Evolutionary conservation across 1,284 basidiomycete genomes (phyloP), one percentile per base, ranked within the genome.

Genomic region (Moesziomyces aphidis): DNA sequence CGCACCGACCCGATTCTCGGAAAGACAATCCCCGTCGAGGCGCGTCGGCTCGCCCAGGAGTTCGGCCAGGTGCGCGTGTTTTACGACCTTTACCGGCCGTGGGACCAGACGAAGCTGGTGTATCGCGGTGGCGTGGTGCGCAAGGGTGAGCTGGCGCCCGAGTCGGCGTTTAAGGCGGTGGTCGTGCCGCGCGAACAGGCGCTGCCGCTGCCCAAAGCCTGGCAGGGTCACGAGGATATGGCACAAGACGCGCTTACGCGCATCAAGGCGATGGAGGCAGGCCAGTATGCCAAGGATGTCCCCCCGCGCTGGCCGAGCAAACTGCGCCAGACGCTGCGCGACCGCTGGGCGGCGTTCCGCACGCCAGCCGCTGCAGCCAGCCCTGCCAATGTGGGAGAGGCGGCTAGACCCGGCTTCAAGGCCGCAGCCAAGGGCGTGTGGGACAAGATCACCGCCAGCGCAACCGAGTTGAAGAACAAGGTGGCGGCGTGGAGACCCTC

Each of bases 11-110:
- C 52, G 6, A 17, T 36, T 1, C 1, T 28, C 3, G 55, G 36
- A 3, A 23, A 23, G 28, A 48, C 36, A 24, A 55, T 59, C 26
- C 52, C 62, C 0, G 4, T 17, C 9, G 31, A 50, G 28, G 62
- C 62, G 11, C 46, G 62, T 10, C 19, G 49, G 3, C 24, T 51
- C 6, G 62, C 62, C 0, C 56, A 59, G 15, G 13, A 46, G 19
- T n/a, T n/a, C 0, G 62, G 62, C 13, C 24, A 55, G 21, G 62
- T 28, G 1, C 50, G 22, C 10, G 19, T 65, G 10, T 65, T 65
- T n/a, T 50, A 47, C 52, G 43, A 65, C 26, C 48, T 42, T 0
- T 17, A 46, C 43, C 5, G 34, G 1, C 55, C 62, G 17, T 7
- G 36, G 6, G 13, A 39, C 5, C 62, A 59, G 36, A 19, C 50